Conservation (phyloP, 106 monocot genomes). For the Allium fistulosum region DNA sequence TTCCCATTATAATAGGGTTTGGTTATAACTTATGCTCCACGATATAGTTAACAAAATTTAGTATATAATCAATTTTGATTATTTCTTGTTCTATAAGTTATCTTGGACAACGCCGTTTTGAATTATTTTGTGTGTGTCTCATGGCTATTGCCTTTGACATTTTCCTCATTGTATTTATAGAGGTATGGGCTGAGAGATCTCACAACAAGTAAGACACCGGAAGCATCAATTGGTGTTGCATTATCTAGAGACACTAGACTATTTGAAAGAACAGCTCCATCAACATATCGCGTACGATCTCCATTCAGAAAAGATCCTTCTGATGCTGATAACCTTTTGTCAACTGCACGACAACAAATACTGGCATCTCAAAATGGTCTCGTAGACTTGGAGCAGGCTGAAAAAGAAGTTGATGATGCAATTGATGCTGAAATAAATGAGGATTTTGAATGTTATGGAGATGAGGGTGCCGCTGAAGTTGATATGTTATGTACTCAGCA, state of each 20-base stretch:
- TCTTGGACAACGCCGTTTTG: too few relatives aligned
- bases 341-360: constrained; percentile 83
- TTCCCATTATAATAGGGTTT: too few relatives aligned
- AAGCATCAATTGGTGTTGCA: constrained; percentile 98
- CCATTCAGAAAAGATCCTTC: constrained; percentile 88
- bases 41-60: too few relatives aligned
- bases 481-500: constrained; percentile 33
- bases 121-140: not conserved
- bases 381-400: constrained; percentile 83
- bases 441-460: constrained; percentile 83
- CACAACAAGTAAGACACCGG: constrained; percentile 94
- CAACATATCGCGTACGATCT: constrained; percentile 86
- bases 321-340: constrained; percentile 72
- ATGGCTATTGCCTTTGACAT: not conserved
- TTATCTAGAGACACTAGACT: constrained; percentile 86
- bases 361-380: constrained; percentile 72
- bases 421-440: constrained; percentile 84
- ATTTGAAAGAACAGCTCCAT: constrained; percentile 98
- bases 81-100: too few relatives aligned
- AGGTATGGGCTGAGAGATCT: constrained; percentile 96
- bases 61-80: too few relatives aligned
- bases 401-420: constrained; percentile 71
- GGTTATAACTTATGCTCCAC: too few relatives aligned
- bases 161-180: constrained; percentile 18
- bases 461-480: constrained; percentile 79